Evolutionary conservation across 179 eudicot species (phyloP).

Genomic region (Vitellaria paradoxa): DNA sequence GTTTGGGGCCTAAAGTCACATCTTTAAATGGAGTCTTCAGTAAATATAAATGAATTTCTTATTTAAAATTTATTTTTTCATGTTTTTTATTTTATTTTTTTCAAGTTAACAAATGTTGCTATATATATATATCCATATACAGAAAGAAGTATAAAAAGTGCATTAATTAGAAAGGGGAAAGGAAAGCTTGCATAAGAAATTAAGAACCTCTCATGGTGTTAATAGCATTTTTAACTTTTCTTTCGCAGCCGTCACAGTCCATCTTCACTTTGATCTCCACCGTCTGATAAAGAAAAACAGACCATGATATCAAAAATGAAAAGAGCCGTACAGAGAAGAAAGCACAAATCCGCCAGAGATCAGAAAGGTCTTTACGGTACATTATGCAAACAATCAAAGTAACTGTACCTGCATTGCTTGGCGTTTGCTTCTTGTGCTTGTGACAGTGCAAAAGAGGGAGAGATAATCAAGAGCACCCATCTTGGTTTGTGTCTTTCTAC

Average conservation of each 20-base stretch:
- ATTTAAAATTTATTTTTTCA: too few relatives aligned
- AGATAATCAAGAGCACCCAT: slow-evolving; percentile 91
- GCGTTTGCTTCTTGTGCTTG: slow-evolving; percentile 58
- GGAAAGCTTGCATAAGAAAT: not conserved
- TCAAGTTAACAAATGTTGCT: too few relatives aligned
- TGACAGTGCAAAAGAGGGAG: slow-evolving; percentile 73
- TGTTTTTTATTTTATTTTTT: too few relatives aligned
- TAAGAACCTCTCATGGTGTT: slow-evolving; percentile 64
- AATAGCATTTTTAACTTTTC: slow-evolving; percentile 79
- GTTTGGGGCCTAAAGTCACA: too few relatives aligned
- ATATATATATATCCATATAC: too few relatives aligned
- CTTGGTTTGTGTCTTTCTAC: slow-evolving; percentile 11
- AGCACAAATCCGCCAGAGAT: not conserved
- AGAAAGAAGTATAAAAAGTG: too few relatives aligned
- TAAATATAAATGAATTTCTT: too few relatives aligned
- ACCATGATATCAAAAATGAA: not conserved
- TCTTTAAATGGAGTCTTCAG: too few relatives aligned
- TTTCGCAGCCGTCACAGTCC: slow-evolving; percentile 96
- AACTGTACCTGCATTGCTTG: slow-evolving; percentile 69
- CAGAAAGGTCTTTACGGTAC: not conserved
- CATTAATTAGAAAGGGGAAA: slow-evolving; percentile 4
- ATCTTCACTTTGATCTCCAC: slow-evolving; percentile 88
- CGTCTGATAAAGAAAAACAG: slow-evolving; percentile 40
- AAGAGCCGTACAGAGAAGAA: not conserved
- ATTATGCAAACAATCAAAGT: not conserved